phyloP scores from a whole-genome alignment of 768 basidiomycete species.

The Clitopilus passeckerianus region DNA sequence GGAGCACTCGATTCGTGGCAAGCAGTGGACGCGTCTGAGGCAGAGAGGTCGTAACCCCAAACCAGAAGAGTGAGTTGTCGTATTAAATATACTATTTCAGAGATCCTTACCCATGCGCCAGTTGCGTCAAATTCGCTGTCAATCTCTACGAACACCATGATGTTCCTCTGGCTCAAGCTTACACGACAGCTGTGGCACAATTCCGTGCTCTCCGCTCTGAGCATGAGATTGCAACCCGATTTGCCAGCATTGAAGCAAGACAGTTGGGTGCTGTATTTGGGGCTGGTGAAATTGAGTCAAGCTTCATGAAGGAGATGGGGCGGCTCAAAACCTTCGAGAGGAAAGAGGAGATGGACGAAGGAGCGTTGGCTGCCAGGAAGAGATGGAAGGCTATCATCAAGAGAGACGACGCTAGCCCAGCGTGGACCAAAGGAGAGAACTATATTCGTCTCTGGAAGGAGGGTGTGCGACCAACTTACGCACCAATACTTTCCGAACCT shows the following conservation, averaged over 20 bases:
- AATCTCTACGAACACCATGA: slow-evolving; percentile 68
- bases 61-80: slow-evolving; percentile 78
- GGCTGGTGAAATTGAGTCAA: slow-evolving; percentile 53
- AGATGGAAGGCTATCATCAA: slow-evolving; percentile 71
- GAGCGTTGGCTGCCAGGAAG: slow-evolving; percentile 61
- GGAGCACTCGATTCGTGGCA: slow-evolving; percentile 52
- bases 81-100: background rate
- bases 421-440: slow-evolving; percentile 72
- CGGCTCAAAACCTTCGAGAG: slow-evolving; percentile 56
- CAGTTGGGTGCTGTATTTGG: slow-evolving; percentile 64
- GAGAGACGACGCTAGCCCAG: slow-evolving; percentile 31
- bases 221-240: slow-evolving; percentile 68
- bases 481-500: slow-evolving; percentile 46
- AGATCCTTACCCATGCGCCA: slow-evolving; percentile 25
- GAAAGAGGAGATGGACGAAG: slow-evolving; percentile 51
- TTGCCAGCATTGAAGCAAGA: slow-evolving; percentile 80
- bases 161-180: slow-evolving; percentile 71
- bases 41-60: slow-evolving; percentile 82
- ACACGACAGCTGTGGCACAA: slow-evolving; percentile 72
- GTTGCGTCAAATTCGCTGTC: slow-evolving; percentile 75
- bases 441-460: slow-evolving; percentile 72
- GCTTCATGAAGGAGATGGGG: slow-evolving; percentile 58
- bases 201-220: slow-evolving; percentile 87
- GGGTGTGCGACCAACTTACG: slow-evolving; percentile 63
- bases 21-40: slow-evolving; percentile 70